These are phyloP conservation scores for Solanum chaucha DNA, from an alignment of 257 asterid genomes.

Conservation along the genomic window DNA sequence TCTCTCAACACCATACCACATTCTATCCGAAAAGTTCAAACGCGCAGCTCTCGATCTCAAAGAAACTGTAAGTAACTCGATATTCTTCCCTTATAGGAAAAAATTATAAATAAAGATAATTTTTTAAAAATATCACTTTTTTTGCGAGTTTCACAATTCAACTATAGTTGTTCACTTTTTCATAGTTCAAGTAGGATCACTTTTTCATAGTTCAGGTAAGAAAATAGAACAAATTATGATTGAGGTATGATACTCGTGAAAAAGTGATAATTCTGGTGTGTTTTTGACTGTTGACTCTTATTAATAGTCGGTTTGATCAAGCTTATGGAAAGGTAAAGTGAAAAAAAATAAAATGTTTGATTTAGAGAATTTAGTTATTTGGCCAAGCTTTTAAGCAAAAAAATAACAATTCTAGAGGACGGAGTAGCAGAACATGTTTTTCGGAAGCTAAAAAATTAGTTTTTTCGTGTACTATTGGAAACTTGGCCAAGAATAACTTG, in stretches of 20 bases:
- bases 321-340: neutral
- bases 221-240: neutral
- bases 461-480: neutral
- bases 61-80: slow-evolving; percentile 29
- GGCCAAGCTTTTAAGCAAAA: too few relatives aligned
- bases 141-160: neutral
- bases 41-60: slow-evolving; percentile 54
- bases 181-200: too few relatives aligned
- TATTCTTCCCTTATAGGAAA: neutral
- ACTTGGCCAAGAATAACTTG: neutral
- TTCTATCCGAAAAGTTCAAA: slow-evolving; percentile 30
- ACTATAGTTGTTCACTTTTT: too few relatives aligned
- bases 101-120: too few relatives aligned
- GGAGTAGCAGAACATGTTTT: neutral
- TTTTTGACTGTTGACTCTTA: neutral
- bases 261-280: neutral
- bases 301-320: neutral
- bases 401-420: neutral
- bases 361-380: too few relatives aligned
- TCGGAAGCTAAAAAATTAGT: neutral
- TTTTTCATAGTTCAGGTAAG: too few relatives aligned
- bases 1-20: slow-evolving; percentile 34
- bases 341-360: too few relatives aligned
- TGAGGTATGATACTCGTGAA: neutral
- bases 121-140: neutral